Percentiles rank a stretch among this genome's conserved stretches.
phyloP scores from a whole-genome alignment of 495 filamentous ascomycete species.

The Aspergillus ellipticus region DNA sequence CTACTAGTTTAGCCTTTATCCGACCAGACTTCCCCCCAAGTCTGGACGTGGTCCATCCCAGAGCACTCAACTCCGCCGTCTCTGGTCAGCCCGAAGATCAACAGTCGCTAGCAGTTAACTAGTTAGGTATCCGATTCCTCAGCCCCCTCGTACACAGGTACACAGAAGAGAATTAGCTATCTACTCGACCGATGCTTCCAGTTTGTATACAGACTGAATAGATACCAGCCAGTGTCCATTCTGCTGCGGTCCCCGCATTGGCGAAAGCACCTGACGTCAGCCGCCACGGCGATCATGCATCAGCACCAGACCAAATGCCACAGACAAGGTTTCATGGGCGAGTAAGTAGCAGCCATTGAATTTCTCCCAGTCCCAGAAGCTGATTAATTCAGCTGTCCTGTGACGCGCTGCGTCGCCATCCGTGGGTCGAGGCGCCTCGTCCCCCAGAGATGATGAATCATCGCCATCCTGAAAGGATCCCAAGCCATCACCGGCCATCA shows the following conservation, averaged over 20 bases:
- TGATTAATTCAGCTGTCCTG: not conserved
- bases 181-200: too few species aligned
- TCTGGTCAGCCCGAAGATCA: not conserved
- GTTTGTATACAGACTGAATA: too few species aligned
- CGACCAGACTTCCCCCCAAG: not conserved
- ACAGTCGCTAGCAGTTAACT: not conserved
- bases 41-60: not conserved
- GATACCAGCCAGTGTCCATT: too few species aligned
- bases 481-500: not conserved
- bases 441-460: slow-evolving; percentile 5
- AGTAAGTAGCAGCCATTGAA: not conserved
- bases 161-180: too few species aligned
- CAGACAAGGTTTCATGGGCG: not conserved
- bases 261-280: slow-evolving; percentile 13
- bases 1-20: not conserved
- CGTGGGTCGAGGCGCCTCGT: not conserved
- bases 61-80: not conserved
- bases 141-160: too few species aligned
- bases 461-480: not conserved
- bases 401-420: not conserved
- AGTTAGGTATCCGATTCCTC: not conserved
- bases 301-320: not conserved
- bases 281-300: not conserved
- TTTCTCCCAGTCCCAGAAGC: not conserved
- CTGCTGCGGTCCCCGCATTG: slow-evolving; percentile 8